Percentiles rank a stretch among this genome's conserved stretches.
These are phyloP conservation scores for Podospora didyma DNA, from an alignment of 495 filamentous ascomycete genomes.

Conservation along the genomic window DNA sequence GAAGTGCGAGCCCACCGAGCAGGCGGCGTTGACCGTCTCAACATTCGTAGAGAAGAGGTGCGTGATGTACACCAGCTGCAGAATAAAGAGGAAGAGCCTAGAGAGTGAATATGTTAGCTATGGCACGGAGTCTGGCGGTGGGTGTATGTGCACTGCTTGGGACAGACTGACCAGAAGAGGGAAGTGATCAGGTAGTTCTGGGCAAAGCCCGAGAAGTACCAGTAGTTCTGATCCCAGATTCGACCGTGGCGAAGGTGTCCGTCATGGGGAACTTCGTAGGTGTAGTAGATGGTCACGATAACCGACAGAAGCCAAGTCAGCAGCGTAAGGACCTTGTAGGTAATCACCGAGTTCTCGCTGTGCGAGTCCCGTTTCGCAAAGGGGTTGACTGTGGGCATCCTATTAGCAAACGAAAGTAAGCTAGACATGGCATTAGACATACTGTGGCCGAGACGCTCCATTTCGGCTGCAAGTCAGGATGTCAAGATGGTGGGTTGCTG, in stretches of 20 bases:
- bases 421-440: slow-evolving; percentile 15
- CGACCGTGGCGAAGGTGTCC: slow-evolving; percentile 47
- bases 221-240: slow-evolving; percentile 68
- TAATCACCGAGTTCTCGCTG: slow-evolving; percentile 40
- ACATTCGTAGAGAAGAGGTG: slow-evolving; percentile 67
- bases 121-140: neutral
- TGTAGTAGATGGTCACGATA: slow-evolving; percentile 66
- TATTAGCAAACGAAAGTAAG: neutral
- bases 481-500: too few relatives aligned
- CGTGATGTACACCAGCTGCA: slow-evolving; percentile 71
- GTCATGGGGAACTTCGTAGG: slow-evolving; percentile 56
- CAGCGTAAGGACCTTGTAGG: slow-evolving; percentile 64
- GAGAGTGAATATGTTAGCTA: slow-evolving; percentile 5
- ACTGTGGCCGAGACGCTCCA: slow-evolving; percentile 42
- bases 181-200: slow-evolving; percentile 64
- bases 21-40: slow-evolving; percentile 60
- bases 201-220: slow-evolving; percentile 67
- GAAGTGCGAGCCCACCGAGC: slow-evolving; percentile 76
- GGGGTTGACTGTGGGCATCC: slow-evolving; percentile 51
- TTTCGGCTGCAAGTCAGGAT: slow-evolving; percentile 13
- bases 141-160: too few relatives aligned
- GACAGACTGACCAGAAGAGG: slow-evolving; percentile 77
- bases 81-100: slow-evolving; percentile 70
- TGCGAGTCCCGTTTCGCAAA: slow-evolving; percentile 63
- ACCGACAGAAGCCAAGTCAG: slow-evolving; percentile 70